Evolutionary conservation across 2,329 filamentous ascomycete species (phyloP), one percentile per base, ranked within the genome.

Genomic region (Scolecobasidium constrictum): DNA sequence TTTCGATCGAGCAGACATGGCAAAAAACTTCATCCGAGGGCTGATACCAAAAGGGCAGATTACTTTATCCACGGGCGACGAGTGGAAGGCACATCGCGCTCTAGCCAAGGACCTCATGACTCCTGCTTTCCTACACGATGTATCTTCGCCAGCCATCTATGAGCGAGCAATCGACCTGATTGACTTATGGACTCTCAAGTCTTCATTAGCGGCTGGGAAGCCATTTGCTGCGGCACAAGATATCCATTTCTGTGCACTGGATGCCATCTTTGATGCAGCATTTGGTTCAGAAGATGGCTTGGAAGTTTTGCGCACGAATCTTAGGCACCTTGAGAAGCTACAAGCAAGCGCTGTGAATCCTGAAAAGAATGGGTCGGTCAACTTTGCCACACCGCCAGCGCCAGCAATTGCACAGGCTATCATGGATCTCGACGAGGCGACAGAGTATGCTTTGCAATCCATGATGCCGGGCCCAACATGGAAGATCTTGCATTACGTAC

Each of bases 251-350:
- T 55, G 53, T 1, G 55, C 59, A 0, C 49, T 68, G 19, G 63
- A 67, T 46, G 57, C 53, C 12, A 62, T 66, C 20, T 66, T 58
- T 59, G 60, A 57, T 1, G 57, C 56, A 6, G 49, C 60, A 1
- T 54, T 65, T 12, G 64, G 61, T 3, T 52, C 56, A 2, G 48
- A 60, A n/a, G 52, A 18, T 18, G 34, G 34, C 9, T n/a, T 31
- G 9, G n/a, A 31, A n/a, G n/a, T 31, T 31, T n/a, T 31, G 26
- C 26, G 26, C 9, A n/a, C 26, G 9, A 31, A n/a, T 7, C n/a
- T 36, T 58, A n/a, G 56, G 57, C 2, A 50, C 58, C 2, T 55
- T 47, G n/a, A 43, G 37, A 13, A 41, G 26, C 3, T 49, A 53
- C 26, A 36, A 46, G 12, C 34, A 46, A 9, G 34, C 46, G 9